Percentiles rank a stretch among this genome's conserved stretches.
These are phyloP conservation scores for Penicillium flavigenum DNA, from an alignment of 495 filamentous ascomycete genomes.

Conservation along the genomic window DNA sequence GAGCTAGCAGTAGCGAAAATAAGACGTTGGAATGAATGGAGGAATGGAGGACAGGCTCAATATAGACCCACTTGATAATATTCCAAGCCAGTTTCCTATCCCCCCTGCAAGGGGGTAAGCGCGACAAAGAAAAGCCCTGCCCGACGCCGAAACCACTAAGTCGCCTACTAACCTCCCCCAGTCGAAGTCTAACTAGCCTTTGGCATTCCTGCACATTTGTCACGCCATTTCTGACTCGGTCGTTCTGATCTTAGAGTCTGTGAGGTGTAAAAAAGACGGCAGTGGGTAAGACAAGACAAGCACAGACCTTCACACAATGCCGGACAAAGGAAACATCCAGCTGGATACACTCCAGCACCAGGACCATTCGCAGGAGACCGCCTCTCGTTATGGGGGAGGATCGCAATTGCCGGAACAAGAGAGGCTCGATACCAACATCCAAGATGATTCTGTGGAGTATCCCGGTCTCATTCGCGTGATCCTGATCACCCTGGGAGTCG, in stretches of 20 bases:
- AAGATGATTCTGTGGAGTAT: constrained; percentile 2
- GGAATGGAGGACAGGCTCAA: constrained; percentile 3
- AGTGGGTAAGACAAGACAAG: constrained; percentile 1
- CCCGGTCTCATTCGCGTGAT: constrained; percentile 1
- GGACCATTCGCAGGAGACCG: neutral
- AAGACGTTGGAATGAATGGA: constrained; percentile 1
- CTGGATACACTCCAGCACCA: constrained; percentile 3
- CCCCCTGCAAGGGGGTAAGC: constrained; percentile 1
- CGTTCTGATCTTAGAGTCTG: neutral
- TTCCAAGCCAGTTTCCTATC: constrained; percentile 1
- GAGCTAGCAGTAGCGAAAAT: neutral
- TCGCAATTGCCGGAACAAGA: constrained; percentile 1
- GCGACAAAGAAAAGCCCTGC: constrained; percentile 1
- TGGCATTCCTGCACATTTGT: neutral
- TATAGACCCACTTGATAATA: neutral
- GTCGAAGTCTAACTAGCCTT: constrained; percentile 2
- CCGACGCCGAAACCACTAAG: neutral
- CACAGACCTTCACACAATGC: constrained; percentile 1
- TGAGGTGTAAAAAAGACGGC: neutral
- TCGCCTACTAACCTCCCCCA: constrained; percentile 2
- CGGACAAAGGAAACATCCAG: neutral
- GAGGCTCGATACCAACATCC: neutral
- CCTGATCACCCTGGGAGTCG: constrained; percentile 2
- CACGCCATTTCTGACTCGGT: neutral
- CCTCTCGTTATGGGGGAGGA: neutral